Base-by-base conservation (phyloP, 129 eudicot species). In the Helichrysum umbraculigerum region DNA sequence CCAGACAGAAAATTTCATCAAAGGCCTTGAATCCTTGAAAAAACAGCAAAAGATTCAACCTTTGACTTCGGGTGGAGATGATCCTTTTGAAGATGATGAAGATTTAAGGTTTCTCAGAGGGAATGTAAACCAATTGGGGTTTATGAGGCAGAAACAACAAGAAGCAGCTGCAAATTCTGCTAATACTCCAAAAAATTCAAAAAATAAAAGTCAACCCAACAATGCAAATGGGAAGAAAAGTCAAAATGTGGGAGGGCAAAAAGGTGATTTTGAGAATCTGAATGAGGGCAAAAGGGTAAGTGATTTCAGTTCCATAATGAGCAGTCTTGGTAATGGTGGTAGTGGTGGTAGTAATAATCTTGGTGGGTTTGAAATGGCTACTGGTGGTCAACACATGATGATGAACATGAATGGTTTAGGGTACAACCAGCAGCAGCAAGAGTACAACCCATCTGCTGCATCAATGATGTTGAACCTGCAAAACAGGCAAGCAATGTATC, bases 381-480 rank as follows among this genome's bases (percentile, higher is more conserved):
- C 64, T 8, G 78, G 76, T 50, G 76, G 84, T 82, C 81, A 80
- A 73, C 71, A 84, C 35, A 83, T 84, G 88, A 59, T 88, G 87
- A 66, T 66, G 71, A 66, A 39, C 54, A 66, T 66, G 71, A 84
- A 87, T 78, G 83, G 76, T 10, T 21, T 70, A 17, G 80, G 77
- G 21, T 73, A 68, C 84, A 77, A 73, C 70, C 74, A 72, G 21
- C 84, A 77, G 0, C 84, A 76, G 35, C 83, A 83, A 51, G 75
- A 66, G 70, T 82, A 83, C 82, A 73, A 77, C 42, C 77, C 75
- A 66, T 47, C 78, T 0, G 35, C 81, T 11, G 79, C 94, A 25
- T 64, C 87, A n/a, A 84, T 89, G 87, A 83, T 88, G 94, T 86
- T 84, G 90, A 86, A 86, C 75, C 50, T 83, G 83, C 90, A 85